phyloP scores from a whole-genome alignment of 176 grass and related monocot species.

The Oryza brachyantha region DNA sequence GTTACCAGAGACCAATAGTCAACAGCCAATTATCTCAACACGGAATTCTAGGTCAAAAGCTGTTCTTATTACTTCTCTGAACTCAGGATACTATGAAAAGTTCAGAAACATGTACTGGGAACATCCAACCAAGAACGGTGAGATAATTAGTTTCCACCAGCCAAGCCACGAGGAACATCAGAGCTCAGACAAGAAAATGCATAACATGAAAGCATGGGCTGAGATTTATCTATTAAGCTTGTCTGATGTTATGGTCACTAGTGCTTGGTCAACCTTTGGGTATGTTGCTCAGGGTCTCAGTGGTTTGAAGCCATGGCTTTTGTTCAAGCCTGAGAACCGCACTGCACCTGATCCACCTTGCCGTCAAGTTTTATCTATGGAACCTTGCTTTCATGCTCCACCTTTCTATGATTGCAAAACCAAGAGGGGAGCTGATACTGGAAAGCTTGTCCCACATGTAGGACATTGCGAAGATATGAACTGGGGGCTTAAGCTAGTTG shows the following conservation, averaged over 20 bases:
- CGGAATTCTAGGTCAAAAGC: constrained; percentile 45
- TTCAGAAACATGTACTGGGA: constrained; percentile 91
- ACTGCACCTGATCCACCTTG: constrained; percentile 69
- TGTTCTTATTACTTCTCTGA: constrained; percentile 79
- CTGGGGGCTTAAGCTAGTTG: constrained; percentile 86
- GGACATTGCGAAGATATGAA: constrained; percentile 92
- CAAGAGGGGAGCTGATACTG: constrained; percentile 64
- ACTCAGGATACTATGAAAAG: constrained; percentile 68
- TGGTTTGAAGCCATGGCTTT: constrained; percentile 78
- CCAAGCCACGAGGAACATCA: constrained; percentile 90
- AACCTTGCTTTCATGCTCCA: constrained; percentile 91
- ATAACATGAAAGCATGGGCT: constrained; percentile 88
- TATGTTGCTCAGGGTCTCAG: constrained; percentile 87
- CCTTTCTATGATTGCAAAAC: constrained; percentile 82
- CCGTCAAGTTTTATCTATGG: constrained; percentile 66
- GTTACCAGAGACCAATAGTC: constrained; percentile 41
- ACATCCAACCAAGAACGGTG: constrained; percentile 53
- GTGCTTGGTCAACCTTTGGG: constrained; percentile 92
- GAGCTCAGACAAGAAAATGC: constrained; percentile 66
- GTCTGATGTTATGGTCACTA: constrained; percentile 77
- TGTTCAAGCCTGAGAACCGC: constrained; percentile 67
- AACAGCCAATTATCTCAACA: constrained; percentile 29
- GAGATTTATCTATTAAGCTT: constrained; percentile 94
- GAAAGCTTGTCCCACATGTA: constrained; percentile 78
- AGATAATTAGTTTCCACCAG: constrained; percentile 78